Conservation (phyloP, 2,329 filamentous ascomycete genomes). For the Thielaviopsis cerberus region DNA sequence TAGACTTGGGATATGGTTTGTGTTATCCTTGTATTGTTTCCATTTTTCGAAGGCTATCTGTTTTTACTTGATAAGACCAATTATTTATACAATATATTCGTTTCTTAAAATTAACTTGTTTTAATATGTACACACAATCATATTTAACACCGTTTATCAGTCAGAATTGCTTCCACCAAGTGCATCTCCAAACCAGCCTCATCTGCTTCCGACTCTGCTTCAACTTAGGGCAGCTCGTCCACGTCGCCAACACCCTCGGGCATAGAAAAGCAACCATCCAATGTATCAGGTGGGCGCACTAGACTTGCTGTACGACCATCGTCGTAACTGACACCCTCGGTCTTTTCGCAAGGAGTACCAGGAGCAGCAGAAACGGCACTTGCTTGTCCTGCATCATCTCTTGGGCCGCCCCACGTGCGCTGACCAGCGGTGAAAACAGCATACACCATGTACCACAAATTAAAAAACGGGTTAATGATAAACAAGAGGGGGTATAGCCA, state of each 20-base stretch:
- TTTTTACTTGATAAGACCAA: background rate
- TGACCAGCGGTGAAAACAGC: conserved; percentile 89
- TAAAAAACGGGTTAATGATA: conserved; percentile 85
- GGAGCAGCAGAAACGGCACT: conserved; percentile 26
- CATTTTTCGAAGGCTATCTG: background rate
- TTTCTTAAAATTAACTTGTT: background rate
- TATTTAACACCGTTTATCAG: conserved; percentile 32
- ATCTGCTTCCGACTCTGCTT: no score
- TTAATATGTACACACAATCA: background rate
- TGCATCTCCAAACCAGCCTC: no score
- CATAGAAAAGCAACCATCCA: background rate
- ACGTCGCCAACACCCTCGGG: no score
- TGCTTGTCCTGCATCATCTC: conserved; percentile 71
- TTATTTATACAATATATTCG: background rate
- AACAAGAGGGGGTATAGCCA: conserved; percentile 96
- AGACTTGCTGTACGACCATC: background rate
- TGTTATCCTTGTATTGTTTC: background rate
- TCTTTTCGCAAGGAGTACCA: background rate
- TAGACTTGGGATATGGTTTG: background rate
- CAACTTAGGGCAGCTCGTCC: no score
- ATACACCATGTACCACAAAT: conserved; percentile 97
- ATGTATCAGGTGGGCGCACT: background rate
- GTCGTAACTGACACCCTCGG: background rate
- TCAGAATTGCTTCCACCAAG: no score
- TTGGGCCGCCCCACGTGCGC: conserved; percentile 84